Conservation (phyloP, 2,329 filamentous ascomycete genomes). For the Talaromyces piceae region DNA sequence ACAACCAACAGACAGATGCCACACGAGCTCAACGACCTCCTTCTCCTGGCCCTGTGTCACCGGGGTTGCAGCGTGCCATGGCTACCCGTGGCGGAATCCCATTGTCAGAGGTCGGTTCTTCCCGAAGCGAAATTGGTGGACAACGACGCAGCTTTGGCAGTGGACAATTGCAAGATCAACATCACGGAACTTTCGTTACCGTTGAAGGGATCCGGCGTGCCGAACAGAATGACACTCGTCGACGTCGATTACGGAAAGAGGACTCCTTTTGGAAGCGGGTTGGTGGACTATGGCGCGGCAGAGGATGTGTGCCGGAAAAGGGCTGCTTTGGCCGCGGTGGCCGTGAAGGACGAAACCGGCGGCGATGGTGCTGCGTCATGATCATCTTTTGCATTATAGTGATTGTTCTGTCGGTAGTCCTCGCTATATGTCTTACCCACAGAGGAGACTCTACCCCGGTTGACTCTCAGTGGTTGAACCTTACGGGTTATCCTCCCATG, state of each 20-base stretch:
- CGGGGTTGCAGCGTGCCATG: conserved; percentile 56
- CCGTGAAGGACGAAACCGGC: conserved; percentile 56
- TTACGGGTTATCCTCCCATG: conserved; percentile 80
- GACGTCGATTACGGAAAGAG: conserved; percentile 58
- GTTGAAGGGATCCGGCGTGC: conserved; percentile 15
- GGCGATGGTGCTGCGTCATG: conserved; percentile 53
- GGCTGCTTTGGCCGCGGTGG: conserved; percentile 60
- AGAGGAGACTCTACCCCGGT: conserved; percentile 36
- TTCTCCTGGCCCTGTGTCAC: conserved; percentile 56
- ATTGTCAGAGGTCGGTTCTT: conserved; percentile 48
- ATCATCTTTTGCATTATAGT: conserved; percentile 46
- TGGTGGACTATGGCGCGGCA: conserved; percentile 59
- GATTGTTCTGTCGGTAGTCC: conserved; percentile 50
- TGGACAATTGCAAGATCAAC: neutral
- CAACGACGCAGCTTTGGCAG: neutral
- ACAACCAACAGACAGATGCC: conserved; percentile 50
- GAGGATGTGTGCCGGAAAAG: conserved; percentile 54
- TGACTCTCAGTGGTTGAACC: conserved; percentile 65
- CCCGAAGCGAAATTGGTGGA: conserved; percentile 18
- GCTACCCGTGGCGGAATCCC: conserved; percentile 54
- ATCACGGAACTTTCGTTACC: neutral
- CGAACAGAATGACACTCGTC: conserved; percentile 41
- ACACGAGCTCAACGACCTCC: conserved; percentile 42
- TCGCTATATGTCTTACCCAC: conserved; percentile 51
- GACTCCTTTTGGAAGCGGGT: conserved; percentile 51